phyloP scores from a whole-genome alignment of 2,329 filamentous ascomycete species.

The Clathrospora elynae region DNA sequence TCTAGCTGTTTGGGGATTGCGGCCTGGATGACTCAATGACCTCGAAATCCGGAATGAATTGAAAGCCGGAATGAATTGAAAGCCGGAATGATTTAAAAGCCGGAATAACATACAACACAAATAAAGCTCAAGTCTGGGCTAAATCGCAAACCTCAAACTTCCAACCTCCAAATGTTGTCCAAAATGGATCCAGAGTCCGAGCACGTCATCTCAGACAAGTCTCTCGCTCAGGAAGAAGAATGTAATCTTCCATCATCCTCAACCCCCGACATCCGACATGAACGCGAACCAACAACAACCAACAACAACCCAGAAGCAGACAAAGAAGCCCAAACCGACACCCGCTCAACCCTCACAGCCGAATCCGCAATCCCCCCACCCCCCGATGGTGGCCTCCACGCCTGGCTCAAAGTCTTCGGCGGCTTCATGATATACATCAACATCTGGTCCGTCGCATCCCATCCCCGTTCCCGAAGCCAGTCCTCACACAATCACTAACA shows the following conservation, averaged over 20 bases:
- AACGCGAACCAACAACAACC: slow-evolving; percentile 4
- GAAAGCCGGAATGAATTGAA: background rate
- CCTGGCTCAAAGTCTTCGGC: slow-evolving; percentile 48
- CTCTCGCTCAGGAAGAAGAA: slow-evolving; percentile 22
- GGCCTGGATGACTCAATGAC: slow-evolving; percentile 6
- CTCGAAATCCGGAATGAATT: slow-evolving; percentile 1
- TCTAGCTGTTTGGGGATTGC: slow-evolving; percentile 2
- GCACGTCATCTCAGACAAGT: slow-evolving; percentile 16
- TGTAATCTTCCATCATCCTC: slow-evolving; percentile 21
- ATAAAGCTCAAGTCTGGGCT: background rate
- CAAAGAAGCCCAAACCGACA: slow-evolving; percentile 26
- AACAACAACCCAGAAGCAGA: slow-evolving; percentile 11
- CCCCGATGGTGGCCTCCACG: slow-evolving; percentile 47
- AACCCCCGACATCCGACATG: background rate
- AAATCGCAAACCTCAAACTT: background rate
- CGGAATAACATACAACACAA: background rate
- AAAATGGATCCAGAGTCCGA: slow-evolving; percentile 24
- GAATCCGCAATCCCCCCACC: slow-evolving; percentile 39
- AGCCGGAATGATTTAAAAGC: background rate
- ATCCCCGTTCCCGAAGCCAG: background rate
- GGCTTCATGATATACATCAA: slow-evolving; percentile 49
- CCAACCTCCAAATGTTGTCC: slow-evolving; percentile 17
- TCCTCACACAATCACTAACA: slow-evolving; percentile 2
- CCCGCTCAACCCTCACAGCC: slow-evolving; percentile 25
- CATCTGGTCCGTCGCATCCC: slow-evolving; percentile 37